Conservation (phyloP, 257 asterid species). For the Apocynum venetum region DNA sequence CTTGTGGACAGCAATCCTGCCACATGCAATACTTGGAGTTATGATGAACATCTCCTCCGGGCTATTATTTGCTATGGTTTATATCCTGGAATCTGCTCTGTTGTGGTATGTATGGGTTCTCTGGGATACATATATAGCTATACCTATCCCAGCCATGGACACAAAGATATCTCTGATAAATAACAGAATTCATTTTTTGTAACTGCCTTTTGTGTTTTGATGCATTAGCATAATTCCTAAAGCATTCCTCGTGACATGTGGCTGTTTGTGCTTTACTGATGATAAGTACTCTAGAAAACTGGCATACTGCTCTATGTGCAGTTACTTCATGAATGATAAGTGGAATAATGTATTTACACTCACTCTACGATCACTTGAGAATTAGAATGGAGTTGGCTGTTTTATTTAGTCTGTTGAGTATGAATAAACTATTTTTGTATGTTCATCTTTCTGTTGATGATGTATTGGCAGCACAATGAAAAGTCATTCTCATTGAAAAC, state of each 20-base stretch:
- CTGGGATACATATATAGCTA: constrained; percentile 3
- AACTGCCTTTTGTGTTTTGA: not conserved
- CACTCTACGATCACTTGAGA: not conserved
- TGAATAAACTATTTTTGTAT: not conserved
- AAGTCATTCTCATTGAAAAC: constrained; percentile 85
- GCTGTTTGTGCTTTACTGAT: not conserved
- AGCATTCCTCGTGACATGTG: not conserved
- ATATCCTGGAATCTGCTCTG: constrained; percentile 91
- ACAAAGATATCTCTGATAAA: constrained; percentile 1
- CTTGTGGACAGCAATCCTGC: constrained; percentile 78
- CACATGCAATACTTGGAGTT: constrained; percentile 71
- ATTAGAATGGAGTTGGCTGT: not conserved
- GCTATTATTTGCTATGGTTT: constrained; percentile 83
- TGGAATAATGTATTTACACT: not conserved
- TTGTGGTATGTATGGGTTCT: constrained; percentile 59
- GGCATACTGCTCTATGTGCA: not conserved
- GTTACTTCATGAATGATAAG: not conserved
- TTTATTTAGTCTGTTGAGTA: not conserved
- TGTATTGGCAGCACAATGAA: constrained; percentile 71
- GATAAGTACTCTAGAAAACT: not conserved
- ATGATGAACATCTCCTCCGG: constrained; percentile 77
- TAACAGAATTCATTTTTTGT: not conserved
- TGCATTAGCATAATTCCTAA: not conserved
- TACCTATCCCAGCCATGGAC: not conserved
- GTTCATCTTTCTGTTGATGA: constrained; percentile 10